Percentiles rank a stretch among this genome's conserved stretches.
Evolutionary conservation across 116 monocot genomes (phyloP).

Genomic region (Cymodocea nodosa): DNA sequence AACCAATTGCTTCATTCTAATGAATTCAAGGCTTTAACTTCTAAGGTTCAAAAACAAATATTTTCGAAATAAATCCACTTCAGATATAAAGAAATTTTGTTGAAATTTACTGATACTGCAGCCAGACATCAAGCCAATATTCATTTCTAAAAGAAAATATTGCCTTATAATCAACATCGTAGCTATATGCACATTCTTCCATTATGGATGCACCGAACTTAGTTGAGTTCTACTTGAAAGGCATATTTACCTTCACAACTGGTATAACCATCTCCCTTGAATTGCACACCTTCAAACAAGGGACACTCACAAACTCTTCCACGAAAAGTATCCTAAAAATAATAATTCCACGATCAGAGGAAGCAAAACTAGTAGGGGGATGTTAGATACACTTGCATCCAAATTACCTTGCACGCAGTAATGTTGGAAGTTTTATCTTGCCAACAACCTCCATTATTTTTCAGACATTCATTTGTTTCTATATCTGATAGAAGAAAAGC

Average conservation of each 20-base stretch:
- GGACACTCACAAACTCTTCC: slow-evolving; percentile 88
- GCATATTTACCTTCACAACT: slow-evolving; percentile 51
- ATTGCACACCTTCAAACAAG: slow-evolving; percentile 54
- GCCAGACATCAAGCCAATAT: neutral
- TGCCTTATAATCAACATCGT: neutral
- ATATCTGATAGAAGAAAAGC: slow-evolving; percentile 34
- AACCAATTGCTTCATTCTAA: too few relatives aligned
- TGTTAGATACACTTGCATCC: neutral
- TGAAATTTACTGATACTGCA: neutral
- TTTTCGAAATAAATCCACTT: neutral
- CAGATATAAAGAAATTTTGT: neutral
- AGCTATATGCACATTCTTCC: neutral
- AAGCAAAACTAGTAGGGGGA: neutral
- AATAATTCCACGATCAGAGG: neutral
- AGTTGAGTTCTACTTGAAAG: neutral
- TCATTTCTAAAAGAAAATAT: neutral
- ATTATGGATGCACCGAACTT: neutral
- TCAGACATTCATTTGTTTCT: slow-evolving; percentile 69
- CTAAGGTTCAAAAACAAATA: too few relatives aligned
- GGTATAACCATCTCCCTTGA: slow-evolving; percentile 78
- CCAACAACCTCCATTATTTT: slow-evolving; percentile 81
- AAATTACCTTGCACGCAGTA: slow-evolving; percentile 70
- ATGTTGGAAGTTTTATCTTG: slow-evolving; percentile 52
- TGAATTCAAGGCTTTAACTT: too few relatives aligned
- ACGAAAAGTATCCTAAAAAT: slow-evolving; percentile 66